Base-by-base conservation (phyloP, 164 flowering plant species). In the Litsea cubeba region DNA sequence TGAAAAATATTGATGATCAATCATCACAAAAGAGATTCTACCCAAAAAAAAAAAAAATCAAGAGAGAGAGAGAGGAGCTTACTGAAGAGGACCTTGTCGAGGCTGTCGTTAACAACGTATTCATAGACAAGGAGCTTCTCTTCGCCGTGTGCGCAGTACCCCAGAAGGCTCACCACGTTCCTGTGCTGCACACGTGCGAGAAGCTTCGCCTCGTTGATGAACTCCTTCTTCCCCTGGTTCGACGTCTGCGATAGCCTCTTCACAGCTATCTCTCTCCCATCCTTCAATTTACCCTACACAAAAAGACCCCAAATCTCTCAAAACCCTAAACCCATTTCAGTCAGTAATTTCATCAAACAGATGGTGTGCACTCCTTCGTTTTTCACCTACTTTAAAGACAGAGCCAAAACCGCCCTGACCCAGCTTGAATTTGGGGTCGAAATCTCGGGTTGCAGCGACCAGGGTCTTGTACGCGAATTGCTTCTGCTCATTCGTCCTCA, bases 381-480 rank as follows among this genome's bases (percentile, higher is more conserved):
- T 17, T 2, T 4, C 5, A 22, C 46, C 18, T 62, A 83, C 86
- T 82, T 83, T 83, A 63, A 69, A 84, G 10, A 84, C 86, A 12
- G 98, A 93, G 8, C 97, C 98, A 67, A 95, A 95, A 3, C 97
- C 97, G 1, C 98, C 98, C 77, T 93, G 80, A 11, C 99, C 98
- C 58, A 95, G 95, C 87, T 89, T 90, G 71, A 83, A 71, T 70
- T 69, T 72, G 0, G 79, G 74, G 75, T 89, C 82, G 68, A 95
- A 95, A 79, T 93, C 71, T 65, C 81, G 85, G 68, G 99, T 95
- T 0, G 99, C 99, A 51, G 87, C 76, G 28, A 76, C 87, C 18
- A 95, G 88, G 26, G 81, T 70, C 17, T 85, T 86, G 75, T 76
- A 90, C 1, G 87, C 24, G 72, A 95, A 88, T 0, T 68, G 57